Evolutionary conservation across 73 alveolate genomes (phyloP), one percentile per base, ranked within the genome.

Genomic region (Paraurostyla sp.): DNA sequence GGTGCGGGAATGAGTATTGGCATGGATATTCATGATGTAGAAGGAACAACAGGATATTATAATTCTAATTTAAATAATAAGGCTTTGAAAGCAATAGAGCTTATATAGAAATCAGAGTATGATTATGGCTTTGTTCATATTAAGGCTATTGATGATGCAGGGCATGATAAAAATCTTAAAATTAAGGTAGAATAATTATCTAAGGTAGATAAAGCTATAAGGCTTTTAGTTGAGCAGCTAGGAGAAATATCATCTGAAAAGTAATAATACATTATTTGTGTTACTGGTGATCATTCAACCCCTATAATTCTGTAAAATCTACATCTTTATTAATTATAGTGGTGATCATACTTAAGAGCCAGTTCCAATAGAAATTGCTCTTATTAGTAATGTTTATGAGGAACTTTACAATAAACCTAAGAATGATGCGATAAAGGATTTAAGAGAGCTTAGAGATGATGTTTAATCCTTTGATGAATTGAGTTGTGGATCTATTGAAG

Each of bases 211-310:
- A 46, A 59, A 25, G 89, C 88, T 68, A 15, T 95, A 40, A 80
- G 83, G 22, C 43, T 40, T 13, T 30, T 93, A 13, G 41, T 94
- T 13, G 88, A 85, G 0, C 46, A 60, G 0, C 49, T 59, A 20
- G 60, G 87, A 30, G 25, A 94, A 50, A 63, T 49, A 29, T 30
- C 80, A 4, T 15, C 18, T 35, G 30, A 58, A 29, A 83, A 65
- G 0, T 50, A 75, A 22, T 78, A 92, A 35, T 75, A 81, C 85
- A 73, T 93, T 13, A 69, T 93, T n/a, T 78, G 91, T 52, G 85
- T 95, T 40, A 91, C 97, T 46, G 98, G 98, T 36, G 98, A 95
- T 86, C 98, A 95, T 83, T 93, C 97, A 0, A 95, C 98, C 16
- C 97, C 97, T 20, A 75, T 50, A 30, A 57, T 56, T 13, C 22